phyloP scores from a whole-genome alignment of 306 rosid species.

The Cucurbita argyrosperma region DNA sequence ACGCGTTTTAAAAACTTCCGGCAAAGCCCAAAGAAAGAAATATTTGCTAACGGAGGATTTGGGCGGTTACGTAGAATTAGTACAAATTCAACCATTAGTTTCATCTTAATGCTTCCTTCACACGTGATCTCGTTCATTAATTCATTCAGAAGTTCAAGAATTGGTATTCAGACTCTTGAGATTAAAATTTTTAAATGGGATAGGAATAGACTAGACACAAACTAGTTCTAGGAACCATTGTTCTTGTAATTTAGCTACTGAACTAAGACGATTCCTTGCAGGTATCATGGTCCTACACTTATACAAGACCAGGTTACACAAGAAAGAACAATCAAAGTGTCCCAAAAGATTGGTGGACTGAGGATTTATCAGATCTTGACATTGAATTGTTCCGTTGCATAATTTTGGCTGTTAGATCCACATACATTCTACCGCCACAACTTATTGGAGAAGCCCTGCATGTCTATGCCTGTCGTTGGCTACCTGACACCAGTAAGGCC shows the following conservation, averaged over 20 bases:
- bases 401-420: constrained; percentile 57
- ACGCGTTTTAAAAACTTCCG: no score
- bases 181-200: no score
- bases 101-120: not conserved
- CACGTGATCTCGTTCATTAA: not conserved
- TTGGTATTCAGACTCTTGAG: not conserved
- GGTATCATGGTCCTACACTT: constrained; percentile 96
- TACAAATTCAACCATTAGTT: not conserved
- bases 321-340: constrained; percentile 57
- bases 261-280: constrained; percentile 3
- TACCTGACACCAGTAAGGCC: constrained; percentile 41
- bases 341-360: constrained; percentile 99
- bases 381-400: constrained; percentile 76
- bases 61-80: not conserved
- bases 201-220: not conserved
- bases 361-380: constrained; percentile 76
- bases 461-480: constrained; percentile 76
- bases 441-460: constrained; percentile 98
- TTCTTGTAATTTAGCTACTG: not conserved
- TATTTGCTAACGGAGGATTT: no score
- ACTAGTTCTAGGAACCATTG: not conserved
- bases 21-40: no score
- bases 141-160: not conserved
- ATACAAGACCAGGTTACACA: constrained; percentile 86
- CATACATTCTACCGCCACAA: constrained; percentile 58